Evolutionary conservation across 176 grass and related monocot species (phyloP), one percentile per base, ranked within the genome.

Genomic region (Musa itinerans): DNA sequence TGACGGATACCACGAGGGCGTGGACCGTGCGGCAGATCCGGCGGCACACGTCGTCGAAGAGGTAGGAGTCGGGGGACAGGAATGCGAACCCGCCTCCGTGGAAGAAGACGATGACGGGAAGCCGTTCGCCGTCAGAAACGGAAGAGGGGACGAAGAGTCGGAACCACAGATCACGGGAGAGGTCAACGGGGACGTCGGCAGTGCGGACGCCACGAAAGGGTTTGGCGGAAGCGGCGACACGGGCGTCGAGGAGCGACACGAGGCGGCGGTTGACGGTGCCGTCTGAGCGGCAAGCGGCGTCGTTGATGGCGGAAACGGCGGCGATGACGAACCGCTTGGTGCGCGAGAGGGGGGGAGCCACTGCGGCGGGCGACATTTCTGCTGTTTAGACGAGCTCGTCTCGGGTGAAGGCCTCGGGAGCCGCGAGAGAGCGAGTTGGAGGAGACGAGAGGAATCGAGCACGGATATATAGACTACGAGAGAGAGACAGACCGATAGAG

Each of bases 11-110:
- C 3, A 99, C 88, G 0, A 83, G 78, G 0, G 80, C 83, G 34
- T 4, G 19, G 11, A 86, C 26, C 62, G 87, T 55, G n/a, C 82
- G 17, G 3, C 82, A 75, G 78, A 94, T 91, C 78, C 84, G 89
- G 7, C 88, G 85, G 80, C 95, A 99, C 3, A 79, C 88, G 48
- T 56, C 81, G 69, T 99, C 86, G 78, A 94, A 99, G 57, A 61
- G 5, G 2, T 11, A n/a, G 0, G 86, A 87, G 9, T 64, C 54
- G 5, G 86, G 80, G 1, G 88, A 92, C 65, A 92, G 91, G 85
- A 76, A 99, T 8, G 84, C 86, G 55, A 99, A 94, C 16, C 95
- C 95, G 11, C 95, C 88, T 51, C 91, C 95, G 77, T 92, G 95
- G 80, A 99, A 99, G 88, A 86, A 99, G 9, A 99, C 79, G 3